Evolutionary conservation across 169 alveolate species (phyloP), one percentile per base, ranked within the genome.

Genomic region (Plasmodium fragile): DNA sequence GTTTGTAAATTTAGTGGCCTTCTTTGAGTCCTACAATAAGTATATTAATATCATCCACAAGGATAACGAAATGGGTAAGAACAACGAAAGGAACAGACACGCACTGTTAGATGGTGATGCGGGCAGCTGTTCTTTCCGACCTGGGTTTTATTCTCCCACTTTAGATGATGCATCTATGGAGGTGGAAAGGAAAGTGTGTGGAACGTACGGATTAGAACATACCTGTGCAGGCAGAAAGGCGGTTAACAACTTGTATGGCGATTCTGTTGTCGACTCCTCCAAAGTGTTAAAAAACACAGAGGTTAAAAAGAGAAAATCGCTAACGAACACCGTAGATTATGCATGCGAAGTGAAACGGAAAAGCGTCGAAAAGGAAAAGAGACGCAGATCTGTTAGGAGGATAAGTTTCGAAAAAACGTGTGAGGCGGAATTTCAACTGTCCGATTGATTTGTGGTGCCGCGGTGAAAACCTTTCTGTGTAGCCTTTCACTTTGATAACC

Each of bases 11-110:
- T 69, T 91, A 6, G 73, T 36, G 52, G 78, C n/a, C 39, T 91
- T 91, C 82, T 91, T 91, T 41, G 94, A 91, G 36, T 65, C 91
- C 13, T 91, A 91, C 92, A 91, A 91, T 49, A 91, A 81, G n/a
- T 91, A 91, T 43, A 43, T 91, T 13, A 5, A 53, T 45, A 81
- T 91, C 6, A 32, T 91, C 34, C 69, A 81, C 45, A 73, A 49
- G 32, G 32, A 91, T 32, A 79, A 30, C 16, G 82, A 82, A 70
- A 16, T 25, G n/a, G 25, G 81, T 52, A 34, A 52, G 45, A 32
- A 78, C n/a, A 84, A 36, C 36, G 84, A 28, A 18, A 49, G 43
- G 34, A 45, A 70, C 16, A 53, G 55, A 77, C 39, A 28, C 49
- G 43, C n/a, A 18, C 45, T 59, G 25, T 1, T 69, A 34, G 52